Evolutionary conservation across 805 yeast genomes (phyloP).

Genomic region (Saturnispora gosingensis): DNA sequence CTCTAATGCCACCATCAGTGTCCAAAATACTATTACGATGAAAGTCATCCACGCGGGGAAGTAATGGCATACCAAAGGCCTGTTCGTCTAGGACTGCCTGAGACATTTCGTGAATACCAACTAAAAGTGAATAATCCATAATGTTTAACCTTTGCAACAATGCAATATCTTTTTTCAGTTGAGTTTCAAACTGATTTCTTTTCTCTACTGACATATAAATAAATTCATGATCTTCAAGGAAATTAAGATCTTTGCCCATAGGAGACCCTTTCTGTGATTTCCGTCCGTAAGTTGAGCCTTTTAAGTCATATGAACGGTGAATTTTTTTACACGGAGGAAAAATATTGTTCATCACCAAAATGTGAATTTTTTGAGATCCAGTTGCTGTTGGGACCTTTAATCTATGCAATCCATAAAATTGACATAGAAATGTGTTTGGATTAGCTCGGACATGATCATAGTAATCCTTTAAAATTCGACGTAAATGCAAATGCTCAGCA

Average conservation of each 20-base stretch:
- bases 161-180: conserved; percentile 65
- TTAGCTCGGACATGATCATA: conserved; percentile 70
- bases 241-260: conserved; percentile 81
- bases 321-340: conserved; percentile 91
- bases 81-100: conserved; percentile 34
- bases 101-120: conserved; percentile 78
- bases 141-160: conserved; percentile 68
- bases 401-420: conserved; percentile 91
- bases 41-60: conserved; percentile 19
- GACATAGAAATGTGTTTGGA: conserved; percentile 87
- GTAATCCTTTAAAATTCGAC: conserved; percentile 66
- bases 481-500: conserved; percentile 77
- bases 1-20: conserved; percentile 70
- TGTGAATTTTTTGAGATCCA: conserved; percentile 61
- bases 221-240: conserved; percentile 57
- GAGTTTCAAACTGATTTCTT: conserved; percentile 49
- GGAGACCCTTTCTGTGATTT: conserved; percentile 34
- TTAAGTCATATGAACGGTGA: conserved; percentile 79
- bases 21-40: conserved; percentile 15
- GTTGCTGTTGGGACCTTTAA: conserved; percentile 71
- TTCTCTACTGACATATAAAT: conserved; percentile 74
- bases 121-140: conserved; percentile 88
- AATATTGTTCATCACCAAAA: conserved; percentile 91
- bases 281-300: conserved; percentile 87
- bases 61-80: conserved; percentile 16